These are phyloP conservation scores for Fistulinella prunicolor DNA, from an alignment of 768 basidiomycete species.

Conservation along the genomic window DNA sequence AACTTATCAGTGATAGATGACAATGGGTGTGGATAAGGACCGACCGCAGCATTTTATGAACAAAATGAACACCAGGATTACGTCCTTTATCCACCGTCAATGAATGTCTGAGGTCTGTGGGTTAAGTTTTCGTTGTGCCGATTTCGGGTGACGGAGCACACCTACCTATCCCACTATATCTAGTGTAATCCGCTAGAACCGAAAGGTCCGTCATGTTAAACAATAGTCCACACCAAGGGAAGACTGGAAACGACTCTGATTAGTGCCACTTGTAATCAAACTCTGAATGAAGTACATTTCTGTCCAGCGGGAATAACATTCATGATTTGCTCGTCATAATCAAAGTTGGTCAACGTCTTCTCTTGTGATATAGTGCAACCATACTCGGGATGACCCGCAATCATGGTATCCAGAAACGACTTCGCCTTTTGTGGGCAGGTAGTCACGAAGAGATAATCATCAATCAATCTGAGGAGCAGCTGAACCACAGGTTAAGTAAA, in stretches of 20 bases:
- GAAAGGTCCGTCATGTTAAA: slow-evolving; percentile 78
- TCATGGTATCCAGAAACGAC: slow-evolving; percentile 75
- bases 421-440: slow-evolving; percentile 57
- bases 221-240: slow-evolving; percentile 91
- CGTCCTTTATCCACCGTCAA: slow-evolving; percentile 69
- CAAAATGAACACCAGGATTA: slow-evolving; percentile 61
- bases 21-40: slow-evolving; percentile 21
- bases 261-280: background rate
- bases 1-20: slow-evolving; percentile 6
- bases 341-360: slow-evolving; percentile 90
- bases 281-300: slow-evolving; percentile 31
- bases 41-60: slow-evolving; percentile 73
- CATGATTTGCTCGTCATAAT: slow-evolving; percentile 50
- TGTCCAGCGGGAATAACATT: slow-evolving; percentile 51
- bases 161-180: slow-evolving; percentile 62
- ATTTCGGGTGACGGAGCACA: background rate
- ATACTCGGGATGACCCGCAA: slow-evolving; percentile 85
- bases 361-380: slow-evolving; percentile 87
- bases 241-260: slow-evolving; percentile 45
- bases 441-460: slow-evolving; percentile 91
- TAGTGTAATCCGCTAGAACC: slow-evolving; percentile 72
- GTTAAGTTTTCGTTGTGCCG: background rate
- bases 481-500: slow-evolving; percentile 28
- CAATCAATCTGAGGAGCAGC: slow-evolving; percentile 83
- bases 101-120: slow-evolving; percentile 59